Conservation (phyloP, 768 basidiomycete genomes). For the Hygrocybe coccinea region DNA sequence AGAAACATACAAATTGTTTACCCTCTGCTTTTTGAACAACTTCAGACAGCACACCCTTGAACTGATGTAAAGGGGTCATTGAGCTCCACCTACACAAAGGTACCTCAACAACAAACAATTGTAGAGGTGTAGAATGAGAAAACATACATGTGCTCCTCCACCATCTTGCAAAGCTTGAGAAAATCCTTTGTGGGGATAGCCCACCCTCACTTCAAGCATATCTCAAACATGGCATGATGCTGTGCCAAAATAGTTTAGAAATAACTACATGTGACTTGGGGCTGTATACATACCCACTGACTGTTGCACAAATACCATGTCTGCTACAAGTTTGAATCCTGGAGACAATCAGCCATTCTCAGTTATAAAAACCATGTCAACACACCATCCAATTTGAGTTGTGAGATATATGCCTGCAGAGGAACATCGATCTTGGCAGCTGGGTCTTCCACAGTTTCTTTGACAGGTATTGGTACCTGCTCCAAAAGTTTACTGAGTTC, state of each 20-base stretch:
- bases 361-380: background rate
- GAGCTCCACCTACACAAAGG: too few species aligned
- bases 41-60: too few species aligned
- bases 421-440: slow-evolving; percentile 97
- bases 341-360: background rate
- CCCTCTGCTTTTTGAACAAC: too few species aligned
- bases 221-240: slow-evolving; percentile 98
- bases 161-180: slow-evolving; percentile 94
- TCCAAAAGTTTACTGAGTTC: slow-evolving; percentile 88
- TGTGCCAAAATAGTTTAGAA: slow-evolving; percentile 20
- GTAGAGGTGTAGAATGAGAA: background rate
- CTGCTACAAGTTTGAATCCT: slow-evolving; percentile 82
- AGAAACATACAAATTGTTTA: too few species aligned
- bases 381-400: slow-evolving; percentile 83
- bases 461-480: slow-evolving; percentile 93
- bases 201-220: slow-evolving; percentile 98
- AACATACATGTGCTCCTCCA: slow-evolving; percentile 74
- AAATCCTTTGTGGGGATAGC: slow-evolving; percentile 88
- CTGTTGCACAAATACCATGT: slow-evolving; percentile 96
- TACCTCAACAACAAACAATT: slow-evolving; percentile 14
- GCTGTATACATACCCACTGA: slow-evolving; percentile 78
- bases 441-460: slow-evolving; percentile 93
- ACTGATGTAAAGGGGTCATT: too few species aligned
- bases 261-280: background rate
- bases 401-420: slow-evolving; percentile 90